Evolutionary conservation across 2,329 filamentous ascomycete species (phyloP), one percentile per base, ranked within the genome.

Genomic region (Cladobotryum mycophilum): DNA sequence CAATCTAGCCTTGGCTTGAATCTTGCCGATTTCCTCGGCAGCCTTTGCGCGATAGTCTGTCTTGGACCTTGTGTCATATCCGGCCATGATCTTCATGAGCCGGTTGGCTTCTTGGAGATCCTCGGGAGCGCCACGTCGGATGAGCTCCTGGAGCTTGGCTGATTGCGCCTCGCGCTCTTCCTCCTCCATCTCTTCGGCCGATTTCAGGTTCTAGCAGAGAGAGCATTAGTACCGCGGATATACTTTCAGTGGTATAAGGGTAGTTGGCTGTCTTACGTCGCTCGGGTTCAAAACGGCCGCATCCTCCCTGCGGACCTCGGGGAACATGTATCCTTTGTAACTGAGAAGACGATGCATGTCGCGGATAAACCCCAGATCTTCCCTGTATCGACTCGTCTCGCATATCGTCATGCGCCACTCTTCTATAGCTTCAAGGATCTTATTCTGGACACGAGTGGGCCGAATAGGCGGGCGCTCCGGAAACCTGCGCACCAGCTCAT

Each of bases 401-500:
- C 93, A 99, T 77, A 99, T 97, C 47, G 93, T 99, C 62, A 89
- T 84, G 68, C 92, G 82, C 93, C 93, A 99, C 80, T 99, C 93
- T 72, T 97, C 93, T 65, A 99, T 95, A 58, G 90, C 83, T 72
- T 96, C 93, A 59, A 99, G 80, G 53, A 99, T 96, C 73, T 89
- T 89, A 67, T 82, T 80, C 75, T 97, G 93, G 35, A 96, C 91
- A 55, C 91, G 81, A 41, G 88, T 89, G 41, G 89, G 77, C 54
- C 93, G 87, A 54, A 93, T 79, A 2, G 92, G 90, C 42, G 93
- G 93, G 20, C 92, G 81, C 72, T 99, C 93, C 44, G 93, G 93
- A 64, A 99, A 99, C 58, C 93, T 82, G 59, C 93, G 85, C 55
- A 99, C 93, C 53, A 99, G 84, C 74, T 99, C 93, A 72, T 99